A percentile compares a stretch with the other conserved stretches of the same genome.
Conservation (phyloP, 148 eudicot species). For the Talinum fruticosum region DNA sequence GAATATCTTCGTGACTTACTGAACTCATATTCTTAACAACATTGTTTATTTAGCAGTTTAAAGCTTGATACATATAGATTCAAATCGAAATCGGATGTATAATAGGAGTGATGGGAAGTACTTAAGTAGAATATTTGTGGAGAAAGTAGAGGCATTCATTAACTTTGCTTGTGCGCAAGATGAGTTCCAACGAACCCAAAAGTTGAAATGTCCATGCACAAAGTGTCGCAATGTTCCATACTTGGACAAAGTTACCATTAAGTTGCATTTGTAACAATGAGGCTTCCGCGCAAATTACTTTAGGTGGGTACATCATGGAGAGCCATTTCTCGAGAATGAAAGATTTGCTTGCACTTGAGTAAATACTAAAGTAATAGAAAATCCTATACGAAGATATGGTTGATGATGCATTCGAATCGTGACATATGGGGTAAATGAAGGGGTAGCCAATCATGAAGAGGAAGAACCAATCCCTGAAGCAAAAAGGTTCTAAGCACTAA, state of each 20-base stretch:
- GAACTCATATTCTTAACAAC: too few species aligned
- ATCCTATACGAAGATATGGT: neutral
- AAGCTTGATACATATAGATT: too few species aligned
- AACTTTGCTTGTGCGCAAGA: neutral
- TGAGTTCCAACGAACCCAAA: neutral
- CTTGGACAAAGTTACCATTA: neutral
- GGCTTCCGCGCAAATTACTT: neutral
- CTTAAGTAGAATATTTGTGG: neutral
- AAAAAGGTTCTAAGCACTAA: neutral
- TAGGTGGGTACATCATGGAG: neutral
- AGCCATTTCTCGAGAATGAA: neutral
- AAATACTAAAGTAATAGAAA: too few species aligned
- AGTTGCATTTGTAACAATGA: neutral
- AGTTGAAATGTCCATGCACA: neutral
- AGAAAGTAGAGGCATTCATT: neutral
- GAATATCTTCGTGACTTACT: too few species aligned
- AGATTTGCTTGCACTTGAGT: neutral
- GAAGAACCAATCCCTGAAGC: neutral
- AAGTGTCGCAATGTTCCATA: neutral
- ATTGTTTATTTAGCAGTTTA: too few species aligned
- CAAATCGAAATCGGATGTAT: neutral
- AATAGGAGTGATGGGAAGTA: neutral
- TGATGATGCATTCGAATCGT: neutral
- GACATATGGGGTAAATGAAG: too few species aligned
- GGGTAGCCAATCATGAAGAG: neutral